Evolutionary conservation across 345 rosid genomes (phyloP), one percentile per base, ranked within the genome.

Genomic region (Zanthoxylum bungeanum): DNA sequence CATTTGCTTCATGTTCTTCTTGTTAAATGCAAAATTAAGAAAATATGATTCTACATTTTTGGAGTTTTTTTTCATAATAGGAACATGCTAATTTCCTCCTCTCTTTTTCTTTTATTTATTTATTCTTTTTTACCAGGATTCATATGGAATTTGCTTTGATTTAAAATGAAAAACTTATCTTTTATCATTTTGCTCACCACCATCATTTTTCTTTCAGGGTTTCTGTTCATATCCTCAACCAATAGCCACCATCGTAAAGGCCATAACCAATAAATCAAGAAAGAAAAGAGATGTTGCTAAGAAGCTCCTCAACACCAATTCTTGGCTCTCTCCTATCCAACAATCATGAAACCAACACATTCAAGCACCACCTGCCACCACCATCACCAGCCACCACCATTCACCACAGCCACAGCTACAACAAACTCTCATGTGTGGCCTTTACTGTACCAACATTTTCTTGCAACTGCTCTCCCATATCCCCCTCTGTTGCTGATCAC

Each of bases 251-350:
- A n/a, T n/a, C n/a, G n/a, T n/a, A n/a, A n/a, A n/a, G n/a, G n/a
- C n/a, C n/a, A n/a, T n/a, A n/a, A n/a, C n/a, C n/a, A n/a, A n/a
- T n/a, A n/a, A n/a, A 33, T 33, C 57, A 49, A 36, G 7, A 27
- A 36, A 6, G 21, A 27, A 25, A 47, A 56, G 69, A 63, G 34
- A 89, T 86, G 91, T 19, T 89, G 68, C 83, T 89, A 7, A 82
- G 86, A 65, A 89, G 91, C 81, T 84, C 91, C 17, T 87, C 91
- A 46, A 89, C 91, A 0, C 94, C 94, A 1, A 60, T 89, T 75
- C 87, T 89, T 9, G 86, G 91, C 16, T 87, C 93, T 21, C 86
- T 89, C 40, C 74, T 87, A 30, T 77, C 25, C 50, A 84, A 0
- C 63, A 74, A 51, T 75, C 79, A 81, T 60, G 90, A 79, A 31